Evolutionary conservation across 768 basidiomycete species (phyloP).

Genomic region (Suillus americanus): DNA sequence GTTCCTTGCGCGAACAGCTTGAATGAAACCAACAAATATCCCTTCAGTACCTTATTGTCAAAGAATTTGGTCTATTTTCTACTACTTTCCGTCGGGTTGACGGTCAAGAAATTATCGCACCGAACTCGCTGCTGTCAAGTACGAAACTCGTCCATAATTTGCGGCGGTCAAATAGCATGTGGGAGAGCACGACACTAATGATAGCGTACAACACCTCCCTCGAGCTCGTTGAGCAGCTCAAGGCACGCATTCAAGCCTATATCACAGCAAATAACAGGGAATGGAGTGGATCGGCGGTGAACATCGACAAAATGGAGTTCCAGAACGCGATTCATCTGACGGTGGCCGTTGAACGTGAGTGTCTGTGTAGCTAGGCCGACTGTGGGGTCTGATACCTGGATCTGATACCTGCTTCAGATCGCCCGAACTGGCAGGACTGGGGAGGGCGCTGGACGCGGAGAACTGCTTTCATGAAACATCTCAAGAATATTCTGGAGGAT

Average conservation of each 20-base stretch:
- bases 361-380: not conserved
- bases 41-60: slow-evolving; percentile 41
- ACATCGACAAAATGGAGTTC: slow-evolving; percentile 79
- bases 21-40: not conserved
- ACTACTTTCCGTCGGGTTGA: slow-evolving; percentile 80
- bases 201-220: slow-evolving; percentile 72
- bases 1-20: not conserved
- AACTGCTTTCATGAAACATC: slow-evolving; percentile 71
- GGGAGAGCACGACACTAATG: slow-evolving; percentile 68
- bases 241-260: slow-evolving; percentile 55
- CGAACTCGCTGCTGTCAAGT: slow-evolving; percentile 68
- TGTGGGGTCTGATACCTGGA: slow-evolving; percentile 3
- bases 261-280: slow-evolving; percentile 66
- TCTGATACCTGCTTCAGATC: slow-evolving; percentile 42
- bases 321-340: slow-evolving; percentile 69
- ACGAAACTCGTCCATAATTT: slow-evolving; percentile 79
- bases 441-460: slow-evolving; percentile 76
- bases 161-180: slow-evolving; percentile 73
- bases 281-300: slow-evolving; percentile 63
- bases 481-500: slow-evolving; percentile 71
- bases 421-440: slow-evolving; percentile 88
- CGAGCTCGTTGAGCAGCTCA: slow-evolving; percentile 67
- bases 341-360: slow-evolving; percentile 72
- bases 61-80: slow-evolving; percentile 79
- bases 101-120: slow-evolving; percentile 77